These are phyloP conservation scores for Euphorbia lathyris DNA, from an alignment of 345 rosid species.

Conservation along the genomic window DNA sequence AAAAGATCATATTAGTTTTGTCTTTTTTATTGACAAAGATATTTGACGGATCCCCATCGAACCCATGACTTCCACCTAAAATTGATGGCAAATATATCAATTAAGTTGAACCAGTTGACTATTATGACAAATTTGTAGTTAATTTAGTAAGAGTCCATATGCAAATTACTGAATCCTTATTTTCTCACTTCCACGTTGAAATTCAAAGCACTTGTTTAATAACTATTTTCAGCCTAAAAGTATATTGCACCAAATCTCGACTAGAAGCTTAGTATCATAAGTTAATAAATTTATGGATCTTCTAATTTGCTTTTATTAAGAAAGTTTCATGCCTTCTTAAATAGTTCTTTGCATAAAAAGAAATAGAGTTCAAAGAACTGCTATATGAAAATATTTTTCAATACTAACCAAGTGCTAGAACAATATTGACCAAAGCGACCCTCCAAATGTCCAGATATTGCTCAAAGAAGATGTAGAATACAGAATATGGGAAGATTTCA, in stretches of 20 bases:
- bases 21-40: no score
- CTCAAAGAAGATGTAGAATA: slow-evolving; percentile 31
- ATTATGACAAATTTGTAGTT: not conserved
- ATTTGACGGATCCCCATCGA: no score
- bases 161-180: not conserved
- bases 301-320: not conserved
- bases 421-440: slow-evolving; percentile 24
- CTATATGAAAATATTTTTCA: not conserved
- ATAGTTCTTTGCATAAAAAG: not conserved
- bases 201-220: no score
- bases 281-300: not conserved
- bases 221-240: not conserved
- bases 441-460: slow-evolving; percentile 32
- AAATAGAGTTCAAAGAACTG: not conserved
- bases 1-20: no score
- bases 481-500: slow-evolving; percentile 25
- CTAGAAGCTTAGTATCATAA: no score
- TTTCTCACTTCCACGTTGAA: not conserved
- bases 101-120: no score
- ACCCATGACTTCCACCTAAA: no score
- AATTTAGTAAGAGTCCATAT: not conserved
- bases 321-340: not conserved
- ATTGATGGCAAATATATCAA: no score
- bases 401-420: slow-evolving; percentile 27
- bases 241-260: no score